Conservation (phyloP, 78 protist species). For the Bigelowiella natans region DNA sequence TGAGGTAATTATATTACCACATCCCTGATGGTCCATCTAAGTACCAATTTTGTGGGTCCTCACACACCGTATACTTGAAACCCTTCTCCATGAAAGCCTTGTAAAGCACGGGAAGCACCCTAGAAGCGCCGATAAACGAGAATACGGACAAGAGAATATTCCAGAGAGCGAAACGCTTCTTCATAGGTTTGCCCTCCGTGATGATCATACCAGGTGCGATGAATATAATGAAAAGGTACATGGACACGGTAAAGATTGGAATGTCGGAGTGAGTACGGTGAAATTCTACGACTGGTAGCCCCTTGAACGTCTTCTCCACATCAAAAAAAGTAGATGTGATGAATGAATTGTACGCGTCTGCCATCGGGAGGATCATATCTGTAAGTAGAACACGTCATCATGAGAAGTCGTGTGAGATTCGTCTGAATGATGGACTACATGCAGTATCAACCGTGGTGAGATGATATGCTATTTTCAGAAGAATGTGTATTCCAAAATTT, state of each 20-base stretch:
- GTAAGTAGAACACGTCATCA: too few species aligned
- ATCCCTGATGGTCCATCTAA: not conserved
- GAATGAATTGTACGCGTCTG: not conserved
- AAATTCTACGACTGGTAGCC: not conserved
- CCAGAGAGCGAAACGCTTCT: not conserved
- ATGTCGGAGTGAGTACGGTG: not conserved
- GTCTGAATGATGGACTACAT: too few species aligned
- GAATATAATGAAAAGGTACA: not conserved
- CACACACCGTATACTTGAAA: not conserved
- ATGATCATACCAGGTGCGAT: not conserved
- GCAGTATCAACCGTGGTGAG: too few species aligned
- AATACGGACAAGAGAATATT: not conserved
- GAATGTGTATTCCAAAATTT: too few species aligned
- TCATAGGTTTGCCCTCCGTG: not conserved
- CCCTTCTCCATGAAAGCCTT: not conserved
- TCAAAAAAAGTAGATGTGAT: not conserved
- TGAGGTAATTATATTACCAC: too few species aligned
- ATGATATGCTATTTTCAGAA: too few species aligned
- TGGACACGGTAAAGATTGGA: not conserved
- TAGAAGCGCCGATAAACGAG: not conserved
- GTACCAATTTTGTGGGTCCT: not conserved
- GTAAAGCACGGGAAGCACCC: not conserved
- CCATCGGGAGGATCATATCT: too few species aligned
- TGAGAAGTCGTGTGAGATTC: too few species aligned
- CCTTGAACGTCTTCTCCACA: not conserved